phyloP scores from a whole-genome alignment of 2,329 filamentous ascomycete genomes.

The Aspergillus tanneri region DNA sequence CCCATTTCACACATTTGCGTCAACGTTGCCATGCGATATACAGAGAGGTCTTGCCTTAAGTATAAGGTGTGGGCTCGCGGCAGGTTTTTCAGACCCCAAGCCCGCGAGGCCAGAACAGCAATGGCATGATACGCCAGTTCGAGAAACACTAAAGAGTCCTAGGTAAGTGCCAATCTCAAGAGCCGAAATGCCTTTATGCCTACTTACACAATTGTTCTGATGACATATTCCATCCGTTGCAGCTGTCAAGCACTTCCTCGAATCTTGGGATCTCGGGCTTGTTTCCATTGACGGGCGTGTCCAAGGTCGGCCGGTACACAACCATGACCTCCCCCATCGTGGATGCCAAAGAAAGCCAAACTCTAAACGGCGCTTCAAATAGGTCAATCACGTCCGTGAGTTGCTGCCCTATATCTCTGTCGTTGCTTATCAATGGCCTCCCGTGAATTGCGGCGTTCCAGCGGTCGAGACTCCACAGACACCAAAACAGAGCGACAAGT shows the following conservation, averaged over 20 bases:
- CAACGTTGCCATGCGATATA: conserved; percentile 7
- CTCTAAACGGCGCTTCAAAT: conserved; percentile 15
- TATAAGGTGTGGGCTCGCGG: conserved; percentile 6
- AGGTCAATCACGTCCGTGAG: conserved; percentile 10
- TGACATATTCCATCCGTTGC: not conserved
- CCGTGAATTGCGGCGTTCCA: conserved; percentile 25
- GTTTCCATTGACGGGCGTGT: conserved; percentile 5
- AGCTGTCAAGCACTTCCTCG: conserved; percentile 10
- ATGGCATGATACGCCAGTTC: conserved; percentile 19
- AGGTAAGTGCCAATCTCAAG: not conserved
- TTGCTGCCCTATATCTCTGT: conserved; percentile 18
- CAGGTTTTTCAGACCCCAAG: conserved; percentile 14
- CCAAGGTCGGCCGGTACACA: conserved; percentile 15
- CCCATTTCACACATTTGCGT: conserved; percentile 4
- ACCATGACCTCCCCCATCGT: conserved; percentile 11
- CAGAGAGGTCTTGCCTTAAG: conserved; percentile 10
- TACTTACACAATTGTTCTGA: conserved; percentile 3
- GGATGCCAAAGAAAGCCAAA: conserved; percentile 15
- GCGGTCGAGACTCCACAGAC: conserved; percentile 24
- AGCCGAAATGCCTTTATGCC: not conserved
- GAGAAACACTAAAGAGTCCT: conserved; percentile 5
- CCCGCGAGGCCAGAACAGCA: conserved; percentile 14
- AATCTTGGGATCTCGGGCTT: conserved; percentile 12
- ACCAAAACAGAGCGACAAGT: conserved; percentile 20
- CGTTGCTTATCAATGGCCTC: conserved; percentile 22